A percentile compares a stretch with the other conserved stretches of the same genome.
These are phyloP conservation scores for Allium fistulosum DNA, from an alignment of 106 monocot species.

Conservation along the genomic window DNA sequence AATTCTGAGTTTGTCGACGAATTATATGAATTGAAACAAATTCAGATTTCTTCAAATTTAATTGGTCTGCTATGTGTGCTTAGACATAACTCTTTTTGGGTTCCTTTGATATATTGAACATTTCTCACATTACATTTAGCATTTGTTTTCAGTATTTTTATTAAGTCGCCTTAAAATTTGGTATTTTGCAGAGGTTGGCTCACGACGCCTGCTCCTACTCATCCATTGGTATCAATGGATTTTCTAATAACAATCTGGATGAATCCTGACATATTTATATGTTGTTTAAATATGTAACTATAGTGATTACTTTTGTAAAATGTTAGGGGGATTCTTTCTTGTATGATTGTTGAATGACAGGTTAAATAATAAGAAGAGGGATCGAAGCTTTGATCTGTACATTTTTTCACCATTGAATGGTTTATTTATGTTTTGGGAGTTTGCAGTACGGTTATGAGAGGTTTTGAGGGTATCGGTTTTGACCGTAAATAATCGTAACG, in stretches of 20 bases:
- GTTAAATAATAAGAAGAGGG: background rate
- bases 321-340: background rate
- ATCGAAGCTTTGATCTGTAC: background rate
- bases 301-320: background rate
- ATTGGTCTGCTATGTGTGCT: too few species aligned
- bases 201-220: conserved; percentile 44
- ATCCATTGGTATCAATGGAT: conserved; percentile 16
- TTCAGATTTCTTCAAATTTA: too few species aligned
- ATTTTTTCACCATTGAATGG: background rate
- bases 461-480: too few species aligned
- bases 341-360: background rate
- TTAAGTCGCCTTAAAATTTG: background rate
- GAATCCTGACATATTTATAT: background rate
- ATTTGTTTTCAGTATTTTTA: background rate
- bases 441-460: too few species aligned
- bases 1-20: too few species aligned
- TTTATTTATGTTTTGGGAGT: too few species aligned
- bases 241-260: conserved; percentile 7
- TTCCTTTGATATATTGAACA: background rate
- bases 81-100: background rate
- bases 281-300: background rate
- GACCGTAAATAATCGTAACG: too few species aligned
- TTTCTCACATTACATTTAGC: background rate
- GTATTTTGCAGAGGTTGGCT: conserved; percentile 37
- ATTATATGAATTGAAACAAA: too few species aligned